Percentiles rank a stretch among this genome's conserved stretches.
These are phyloP conservation scores for Globisporangium perplexum DNA, from an alignment of 352 stramenopile genomes.

Conservation along the genomic window DNA sequence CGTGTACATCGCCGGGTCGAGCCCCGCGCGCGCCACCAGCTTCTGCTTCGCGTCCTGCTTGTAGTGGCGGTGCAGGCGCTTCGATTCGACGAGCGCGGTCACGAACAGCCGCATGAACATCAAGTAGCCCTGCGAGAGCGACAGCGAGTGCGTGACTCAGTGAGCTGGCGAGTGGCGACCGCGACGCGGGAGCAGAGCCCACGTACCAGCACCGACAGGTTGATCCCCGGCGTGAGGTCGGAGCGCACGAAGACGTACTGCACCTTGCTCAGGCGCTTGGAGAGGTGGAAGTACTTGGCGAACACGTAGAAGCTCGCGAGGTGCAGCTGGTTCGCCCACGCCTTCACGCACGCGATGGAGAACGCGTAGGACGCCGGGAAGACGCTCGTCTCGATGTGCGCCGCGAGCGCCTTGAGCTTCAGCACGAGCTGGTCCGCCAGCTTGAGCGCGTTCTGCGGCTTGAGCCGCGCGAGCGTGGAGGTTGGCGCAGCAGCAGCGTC, in stretches of 20 bases:
- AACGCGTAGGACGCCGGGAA: constrained; percentile 62
- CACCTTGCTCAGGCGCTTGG: constrained; percentile 61
- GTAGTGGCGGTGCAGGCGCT: constrained; percentile 38
- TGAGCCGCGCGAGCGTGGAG: constrained; percentile 5
- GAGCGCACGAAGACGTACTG: constrained; percentile 79
- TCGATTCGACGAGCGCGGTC: constrained; percentile 46
- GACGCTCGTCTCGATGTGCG: constrained; percentile 35
- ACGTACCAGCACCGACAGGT: constrained; percentile 65
- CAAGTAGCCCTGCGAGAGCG: constrained; percentile 51
- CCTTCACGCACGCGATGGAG: constrained; percentile 31
- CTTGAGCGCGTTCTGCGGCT: constrained; percentile 18
- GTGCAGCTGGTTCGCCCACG: constrained; percentile 51
- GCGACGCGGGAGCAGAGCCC: no score
- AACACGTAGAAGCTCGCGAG: constrained; percentile 74
- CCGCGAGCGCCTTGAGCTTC: constrained; percentile 28
- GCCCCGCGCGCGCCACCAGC: constrained; percentile 18
- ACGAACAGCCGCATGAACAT: constrained; percentile 62
- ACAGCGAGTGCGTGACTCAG: background rate
- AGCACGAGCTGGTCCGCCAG: constrained; percentile 38
- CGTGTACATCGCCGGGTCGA: constrained; percentile 15
- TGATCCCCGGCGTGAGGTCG: constrained; percentile 45
- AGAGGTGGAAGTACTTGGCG: constrained; percentile 60
- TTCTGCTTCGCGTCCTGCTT: constrained; percentile 41
- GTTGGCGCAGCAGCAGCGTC: background rate
- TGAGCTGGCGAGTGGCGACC: no score